Evolutionary conservation across 139 green algal species (phyloP), one percentile per base, ranked within the genome.

Genomic region (Trebouxia sp.): DNA sequence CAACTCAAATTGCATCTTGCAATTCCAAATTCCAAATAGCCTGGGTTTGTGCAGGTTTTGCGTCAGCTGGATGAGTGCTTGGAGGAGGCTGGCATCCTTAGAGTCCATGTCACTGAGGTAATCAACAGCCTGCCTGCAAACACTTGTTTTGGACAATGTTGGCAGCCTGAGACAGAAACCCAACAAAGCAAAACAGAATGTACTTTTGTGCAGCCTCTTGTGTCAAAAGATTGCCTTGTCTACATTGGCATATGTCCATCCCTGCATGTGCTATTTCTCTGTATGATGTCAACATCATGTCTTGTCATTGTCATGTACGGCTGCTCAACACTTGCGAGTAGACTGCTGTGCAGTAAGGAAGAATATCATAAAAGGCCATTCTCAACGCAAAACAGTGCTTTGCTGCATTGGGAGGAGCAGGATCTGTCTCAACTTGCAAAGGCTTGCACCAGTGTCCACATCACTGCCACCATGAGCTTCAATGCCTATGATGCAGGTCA

Each of bases 91-190:
- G 62, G 62, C 7, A 45, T 72, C 28, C n/a, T 45, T 15, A 45
- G 62, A 43, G n/a, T 32, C 32, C 62, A 72, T 30, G 62, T 72
- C n/a, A 72, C 62, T 45, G 62, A 72, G 62, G 62, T 72, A 4
- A 72, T 12, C 26, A 24, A 37, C 35, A 12, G 6, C n/a, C 22
- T 35, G 55, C 55, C 35, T 38, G 14, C 8, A 6, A 39, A 35
- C 1, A 65, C 53, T 35, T 65, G 6, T 35, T 65, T 8, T 26
- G 32, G 22, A 20, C 5, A 5, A 1, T 35, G 12, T 1, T 26
- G 20, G 15, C 53, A 35, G 10, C 22, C 10, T 35, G 24, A 65
- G 4, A 1, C 24, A 65, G 6, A 1, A n/a, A n/a, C n/a, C n/a
- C n/a, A n/a, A n/a, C n/a, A n/a, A n/a, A n/a, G n/a, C n/a, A n/a